phyloP scores from a whole-genome alignment of 2,329 filamentous ascomycete genomes.

The Colletotrichum karsti region DNA sequence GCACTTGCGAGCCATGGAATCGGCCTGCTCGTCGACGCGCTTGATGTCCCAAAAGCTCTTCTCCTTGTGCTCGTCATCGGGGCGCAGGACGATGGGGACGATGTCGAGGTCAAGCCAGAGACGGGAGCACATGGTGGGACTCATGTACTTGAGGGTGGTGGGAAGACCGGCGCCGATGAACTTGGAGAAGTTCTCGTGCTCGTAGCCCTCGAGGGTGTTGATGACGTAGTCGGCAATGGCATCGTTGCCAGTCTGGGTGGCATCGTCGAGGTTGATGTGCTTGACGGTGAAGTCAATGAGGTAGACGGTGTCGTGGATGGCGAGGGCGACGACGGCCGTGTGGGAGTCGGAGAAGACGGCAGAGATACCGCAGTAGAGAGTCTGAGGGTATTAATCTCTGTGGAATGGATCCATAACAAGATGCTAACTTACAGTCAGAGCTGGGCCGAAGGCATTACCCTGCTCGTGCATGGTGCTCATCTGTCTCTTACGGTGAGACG shows the following conservation, averaged over 20 bases:
- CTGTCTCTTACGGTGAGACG: slow-evolving; percentile 53
- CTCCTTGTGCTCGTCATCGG: slow-evolving; percentile 52
- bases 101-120: slow-evolving; percentile 83
- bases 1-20: slow-evolving; percentile 83
- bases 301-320: slow-evolving; percentile 79
- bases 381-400: slow-evolving; percentile 42
- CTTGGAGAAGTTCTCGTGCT: slow-evolving; percentile 74
- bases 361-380: slow-evolving; percentile 70
- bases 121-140: slow-evolving; percentile 72
- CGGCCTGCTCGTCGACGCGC: slow-evolving; percentile 81
- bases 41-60: slow-evolving; percentile 60
- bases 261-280: slow-evolving; percentile 56
- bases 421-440: slow-evolving; percentile 51
- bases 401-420: background rate
- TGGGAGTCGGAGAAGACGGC: slow-evolving; percentile 59
- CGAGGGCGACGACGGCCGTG: slow-evolving; percentile 69
- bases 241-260: slow-evolving; percentile 48
- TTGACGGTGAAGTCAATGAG: slow-evolving; percentile 76
- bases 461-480: slow-evolving; percentile 55
- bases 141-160: slow-evolving; percentile 63
- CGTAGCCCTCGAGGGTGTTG: slow-evolving; percentile 64
- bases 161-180: slow-evolving; percentile 80
- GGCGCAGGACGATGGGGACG: slow-evolving; percentile 72
- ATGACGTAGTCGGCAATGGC: slow-evolving; percentile 69
- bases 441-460: slow-evolving; percentile 51